Evolutionary conservation across 352 stramenopile genomes (phyloP).

Genomic region (Phytophthora cactorum): DNA sequence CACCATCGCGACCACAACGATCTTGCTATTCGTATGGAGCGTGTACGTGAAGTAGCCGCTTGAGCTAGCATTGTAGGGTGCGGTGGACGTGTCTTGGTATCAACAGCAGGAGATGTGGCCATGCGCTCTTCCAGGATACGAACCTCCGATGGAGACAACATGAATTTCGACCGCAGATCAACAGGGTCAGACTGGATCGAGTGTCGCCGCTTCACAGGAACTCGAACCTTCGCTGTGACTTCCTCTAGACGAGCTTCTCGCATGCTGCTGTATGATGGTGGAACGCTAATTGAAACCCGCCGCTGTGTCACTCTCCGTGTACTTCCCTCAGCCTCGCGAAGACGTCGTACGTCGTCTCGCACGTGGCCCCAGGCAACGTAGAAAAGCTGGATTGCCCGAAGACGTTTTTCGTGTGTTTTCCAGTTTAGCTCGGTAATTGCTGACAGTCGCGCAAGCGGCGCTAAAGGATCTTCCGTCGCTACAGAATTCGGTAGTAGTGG

Average conservation of each 20-base stretch:
- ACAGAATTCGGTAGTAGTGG: conserved; percentile 6
- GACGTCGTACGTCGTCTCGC: conserved; percentile 21
- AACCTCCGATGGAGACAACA: conserved; percentile 28
- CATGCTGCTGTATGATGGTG: conserved; percentile 30
- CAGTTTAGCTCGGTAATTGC: conserved; percentile 40
- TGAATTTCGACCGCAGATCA: conserved; percentile 31
- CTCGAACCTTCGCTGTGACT: not conserved
- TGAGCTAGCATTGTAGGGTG: conserved; percentile 13
- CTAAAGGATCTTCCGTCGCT: not conserved
- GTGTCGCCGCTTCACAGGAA: conserved; percentile 30
- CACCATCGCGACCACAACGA: conserved; percentile 14
- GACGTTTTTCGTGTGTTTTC: conserved; percentile 49
- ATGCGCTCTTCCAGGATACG: conserved; percentile 35
- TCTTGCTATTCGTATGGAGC: not conserved
- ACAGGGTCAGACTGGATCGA: conserved; percentile 41
- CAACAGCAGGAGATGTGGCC: conserved; percentile 1
- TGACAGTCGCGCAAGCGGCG: conserved; percentile 23
- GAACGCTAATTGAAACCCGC: conserved; percentile 39
- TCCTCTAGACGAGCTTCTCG: conserved; percentile 8
- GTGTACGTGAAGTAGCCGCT: not conserved
- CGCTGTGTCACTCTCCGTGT: conserved; percentile 19
- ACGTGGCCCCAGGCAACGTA: conserved; percentile 31
- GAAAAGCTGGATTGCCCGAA: conserved; percentile 50
- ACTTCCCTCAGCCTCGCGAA: not conserved
- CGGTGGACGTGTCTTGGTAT: conserved; percentile 1